Percentiles rank a stretch among this genome's conserved stretches.
Evolutionary conservation across 2,329 filamentous ascomycete species (phyloP).

Genomic region (Keithomyces neogunnii): DNA sequence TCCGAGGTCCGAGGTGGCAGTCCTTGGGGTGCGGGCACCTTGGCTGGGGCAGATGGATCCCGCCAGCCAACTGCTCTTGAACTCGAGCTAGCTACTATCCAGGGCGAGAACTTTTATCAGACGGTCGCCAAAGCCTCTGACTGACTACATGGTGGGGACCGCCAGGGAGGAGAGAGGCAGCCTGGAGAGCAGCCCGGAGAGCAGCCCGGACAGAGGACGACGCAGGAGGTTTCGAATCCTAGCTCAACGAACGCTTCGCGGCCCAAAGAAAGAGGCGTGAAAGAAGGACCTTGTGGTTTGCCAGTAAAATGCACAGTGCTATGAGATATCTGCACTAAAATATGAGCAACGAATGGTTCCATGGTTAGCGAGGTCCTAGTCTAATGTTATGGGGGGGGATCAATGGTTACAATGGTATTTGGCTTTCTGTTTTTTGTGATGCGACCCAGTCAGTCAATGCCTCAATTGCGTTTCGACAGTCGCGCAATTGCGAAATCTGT

Average conservation of each 20-base stretch:
- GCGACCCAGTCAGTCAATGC: no score
- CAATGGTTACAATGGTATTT: no score
- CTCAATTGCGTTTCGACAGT: no score
- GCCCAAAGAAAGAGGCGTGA: not conserved
- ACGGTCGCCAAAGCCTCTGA: slow-evolving; percentile 60
- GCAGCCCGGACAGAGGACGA: not conserved
- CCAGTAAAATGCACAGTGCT: not conserved
- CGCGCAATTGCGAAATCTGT: no score
- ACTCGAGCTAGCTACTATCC: slow-evolving; percentile 67
- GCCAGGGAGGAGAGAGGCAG: slow-evolving; percentile 3
- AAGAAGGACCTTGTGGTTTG: not conserved
- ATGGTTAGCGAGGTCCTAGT: not conserved
- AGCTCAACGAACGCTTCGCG: not conserved
- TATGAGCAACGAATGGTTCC: not conserved
- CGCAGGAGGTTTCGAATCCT: not conserved
- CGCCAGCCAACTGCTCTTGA: slow-evolving; percentile 71
- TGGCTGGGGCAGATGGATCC: slow-evolving; percentile 69
- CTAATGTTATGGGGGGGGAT: not conserved
- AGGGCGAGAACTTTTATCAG: slow-evolving; percentile 81
- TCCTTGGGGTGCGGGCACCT: slow-evolving; percentile 92
- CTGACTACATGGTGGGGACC: slow-evolving; percentile 65
- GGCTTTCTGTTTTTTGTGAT: no score
- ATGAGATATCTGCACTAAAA: not conserved
- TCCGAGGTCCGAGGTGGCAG: slow-evolving; percentile 76
- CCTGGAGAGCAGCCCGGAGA: not conserved